Conservation (phyloP, 2,329 filamentous ascomycete genomes). For the Clonostachys rosea region DNA sequence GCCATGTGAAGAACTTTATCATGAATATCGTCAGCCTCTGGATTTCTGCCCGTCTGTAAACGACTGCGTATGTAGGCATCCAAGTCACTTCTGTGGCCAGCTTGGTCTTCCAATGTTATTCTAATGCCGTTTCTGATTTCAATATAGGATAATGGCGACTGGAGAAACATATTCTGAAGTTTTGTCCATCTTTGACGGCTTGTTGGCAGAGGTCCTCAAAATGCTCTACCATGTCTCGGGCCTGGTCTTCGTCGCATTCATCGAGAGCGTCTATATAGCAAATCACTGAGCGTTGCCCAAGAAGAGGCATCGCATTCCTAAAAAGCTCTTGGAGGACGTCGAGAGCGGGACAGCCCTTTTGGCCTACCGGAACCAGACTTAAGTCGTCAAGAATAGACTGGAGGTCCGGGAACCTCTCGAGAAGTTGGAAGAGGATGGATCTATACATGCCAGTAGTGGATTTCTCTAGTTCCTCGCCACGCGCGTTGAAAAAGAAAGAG, state of each 20-base stretch:
- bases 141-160: constrained; percentile 39
- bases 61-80: constrained; percentile 7
- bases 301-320: not conserved
- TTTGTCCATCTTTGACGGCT: constrained; percentile 6
- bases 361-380: not conserved
- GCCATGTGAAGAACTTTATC: not conserved
- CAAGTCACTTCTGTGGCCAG: constrained; percentile 15
- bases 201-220: constrained; percentile 30
- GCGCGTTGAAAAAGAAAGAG: constrained; percentile 48
- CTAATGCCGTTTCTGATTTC: constrained; percentile 14
- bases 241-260: constrained; percentile 37
- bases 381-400: constrained; percentile 17
- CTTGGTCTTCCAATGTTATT: constrained; percentile 14
- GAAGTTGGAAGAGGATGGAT: constrained; percentile 38
- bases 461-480: constrained; percentile 36
- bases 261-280: constrained; percentile 34
- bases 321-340: constrained; percentile 1
- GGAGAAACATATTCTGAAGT: constrained; percentile 31
- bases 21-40: not conserved
- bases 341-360: not conserved
- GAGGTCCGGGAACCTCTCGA: constrained; percentile 19
- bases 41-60: not conserved
- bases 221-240: constrained; percentile 34
- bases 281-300: constrained; percentile 4
- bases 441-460: constrained; percentile 42